phyloP scores from a whole-genome alignment of 805 yeast species.

The Yamadazyma endophytica region DNA sequence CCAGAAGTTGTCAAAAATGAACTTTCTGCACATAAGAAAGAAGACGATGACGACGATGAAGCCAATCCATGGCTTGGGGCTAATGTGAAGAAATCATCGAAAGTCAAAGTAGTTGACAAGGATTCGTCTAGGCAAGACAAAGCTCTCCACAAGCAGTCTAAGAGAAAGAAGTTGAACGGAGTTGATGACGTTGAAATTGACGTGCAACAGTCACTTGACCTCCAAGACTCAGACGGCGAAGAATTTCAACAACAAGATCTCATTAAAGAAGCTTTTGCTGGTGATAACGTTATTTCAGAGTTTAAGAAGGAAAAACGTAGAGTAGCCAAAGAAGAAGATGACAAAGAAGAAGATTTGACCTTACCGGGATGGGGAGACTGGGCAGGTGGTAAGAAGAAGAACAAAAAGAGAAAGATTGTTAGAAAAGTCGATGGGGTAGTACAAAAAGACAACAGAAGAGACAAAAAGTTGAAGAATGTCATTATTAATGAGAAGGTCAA shows the following conservation, averaged over 20 bases:
- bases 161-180: slow-evolving; percentile 11
- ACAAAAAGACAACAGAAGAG: slow-evolving; percentile 67
- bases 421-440: slow-evolving; percentile 77
- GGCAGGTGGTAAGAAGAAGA: slow-evolving; percentile 62
- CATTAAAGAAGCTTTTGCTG: slow-evolving; percentile 91
- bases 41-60: slow-evolving; percentile 2
- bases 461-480: slow-evolving; percentile 71
- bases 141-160: slow-evolving; percentile 35
- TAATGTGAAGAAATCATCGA: slow-evolving; percentile 24
- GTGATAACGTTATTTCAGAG: slow-evolving; percentile 86
- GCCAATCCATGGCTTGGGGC: slow-evolving; percentile 37
- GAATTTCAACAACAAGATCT: slow-evolving; percentile 74
- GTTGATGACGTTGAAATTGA: slow-evolving; percentile 44
- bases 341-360: slow-evolving; percentile 78
- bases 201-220: slow-evolving; percentile 48
- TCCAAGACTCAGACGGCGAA: slow-evolving; percentile 24
- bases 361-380: slow-evolving; percentile 98
- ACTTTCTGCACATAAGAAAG: slow-evolving; percentile 7
- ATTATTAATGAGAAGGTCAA: slow-evolving; percentile 84
- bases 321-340: slow-evolving; percentile 72
- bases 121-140: slow-evolving; percentile 35
- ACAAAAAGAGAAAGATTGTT: slow-evolving; percentile 54
- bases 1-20: slow-evolving; percentile 14
- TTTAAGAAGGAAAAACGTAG: slow-evolving; percentile 74
- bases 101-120: slow-evolving; percentile 27